A percentile compares a stretch with the other conserved stretches of the same genome.
Conservation (phyloP, 2,329 filamentous ascomycete genomes). For the Hirsutella minnesotensis region DNA sequence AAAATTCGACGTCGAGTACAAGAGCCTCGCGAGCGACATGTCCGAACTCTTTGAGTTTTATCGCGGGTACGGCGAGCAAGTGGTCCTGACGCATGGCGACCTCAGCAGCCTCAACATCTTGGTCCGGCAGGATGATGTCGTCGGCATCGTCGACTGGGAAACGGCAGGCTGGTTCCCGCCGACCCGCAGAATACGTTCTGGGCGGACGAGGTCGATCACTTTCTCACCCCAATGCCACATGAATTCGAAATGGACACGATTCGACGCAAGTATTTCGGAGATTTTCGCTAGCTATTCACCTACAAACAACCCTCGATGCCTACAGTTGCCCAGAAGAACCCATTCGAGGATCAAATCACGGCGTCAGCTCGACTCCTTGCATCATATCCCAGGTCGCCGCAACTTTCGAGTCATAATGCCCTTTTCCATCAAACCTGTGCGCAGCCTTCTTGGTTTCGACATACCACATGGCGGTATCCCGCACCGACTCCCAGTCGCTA, state of each 20-base stretch:
- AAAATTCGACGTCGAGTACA: background rate
- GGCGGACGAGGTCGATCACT: no score
- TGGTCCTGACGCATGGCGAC: slow-evolving; percentile 33
- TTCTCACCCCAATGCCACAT: no score
- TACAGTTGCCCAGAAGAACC: no score
- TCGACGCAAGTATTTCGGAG: no score
- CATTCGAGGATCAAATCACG: background rate
- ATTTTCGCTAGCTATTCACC: no score
- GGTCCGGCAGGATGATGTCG: slow-evolving; percentile 16
- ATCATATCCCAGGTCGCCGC: background rate
- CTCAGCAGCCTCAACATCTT: slow-evolving; percentile 31
- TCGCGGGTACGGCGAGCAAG: slow-evolving; percentile 19
- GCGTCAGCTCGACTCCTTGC: background rate
- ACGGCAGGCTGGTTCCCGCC: slow-evolving; percentile 18
- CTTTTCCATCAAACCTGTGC: background rate
- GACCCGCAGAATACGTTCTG: background rate
- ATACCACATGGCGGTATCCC: background rate
- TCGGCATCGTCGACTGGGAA: slow-evolving; percentile 30
- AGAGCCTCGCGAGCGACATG: slow-evolving; percentile 10
- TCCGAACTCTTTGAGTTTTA: slow-evolving; percentile 21
- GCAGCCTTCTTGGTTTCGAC: background rate
- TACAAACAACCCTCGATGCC: no score
- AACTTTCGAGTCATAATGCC: background rate
- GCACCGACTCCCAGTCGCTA: background rate
- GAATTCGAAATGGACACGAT: no score